Evolutionary conservation across 495 filamentous ascomycete genomes (phyloP).

Genomic region (Sporormia fimetaria): DNA sequence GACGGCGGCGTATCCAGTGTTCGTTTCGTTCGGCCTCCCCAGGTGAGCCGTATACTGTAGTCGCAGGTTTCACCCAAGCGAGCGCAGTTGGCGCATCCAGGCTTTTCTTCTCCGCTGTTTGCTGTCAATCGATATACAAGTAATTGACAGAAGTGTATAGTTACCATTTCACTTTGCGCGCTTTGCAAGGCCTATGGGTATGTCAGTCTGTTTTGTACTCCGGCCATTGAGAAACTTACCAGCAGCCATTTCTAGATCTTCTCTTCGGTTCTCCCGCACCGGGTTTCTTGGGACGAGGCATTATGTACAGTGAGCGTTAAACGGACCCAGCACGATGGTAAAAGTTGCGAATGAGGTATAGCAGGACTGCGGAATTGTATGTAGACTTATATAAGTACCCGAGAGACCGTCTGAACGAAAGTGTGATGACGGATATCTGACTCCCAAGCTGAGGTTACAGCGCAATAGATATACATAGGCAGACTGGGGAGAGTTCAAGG

Average conservation of each 20-base stretch:
- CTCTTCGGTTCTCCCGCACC: slow-evolving; percentile 37
- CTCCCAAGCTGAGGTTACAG: no score
- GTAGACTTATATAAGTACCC: neutral
- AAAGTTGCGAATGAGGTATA: neutral
- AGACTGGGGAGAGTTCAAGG: no score
- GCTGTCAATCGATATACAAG: slow-evolving; percentile 26
- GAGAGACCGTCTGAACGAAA: no score
- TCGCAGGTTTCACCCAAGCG: slow-evolving; percentile 69
- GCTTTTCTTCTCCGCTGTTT: slow-evolving; percentile 61
- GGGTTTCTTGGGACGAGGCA: slow-evolving; percentile 35
- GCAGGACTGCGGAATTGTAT: neutral
- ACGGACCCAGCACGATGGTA: neutral
- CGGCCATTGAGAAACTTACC: slow-evolving; percentile 41
- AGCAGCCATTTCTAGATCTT: slow-evolving; percentile 75
- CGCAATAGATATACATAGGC: no score
- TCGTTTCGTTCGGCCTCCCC: slow-evolving; percentile 58
- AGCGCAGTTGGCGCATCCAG: slow-evolving; percentile 64
- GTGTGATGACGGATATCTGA: no score
- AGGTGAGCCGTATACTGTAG: slow-evolving; percentile 76
- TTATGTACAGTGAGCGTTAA: slow-evolving; percentile 6
- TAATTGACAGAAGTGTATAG: neutral
- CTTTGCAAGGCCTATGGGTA: slow-evolving; percentile 48
- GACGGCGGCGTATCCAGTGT: slow-evolving; percentile 26
- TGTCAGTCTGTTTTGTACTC: neutral
- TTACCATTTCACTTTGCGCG: slow-evolving; percentile 75